phyloP scores from a whole-genome alignment of 148 eudicot genomes.

The Rhododendron henanense region DNA sequence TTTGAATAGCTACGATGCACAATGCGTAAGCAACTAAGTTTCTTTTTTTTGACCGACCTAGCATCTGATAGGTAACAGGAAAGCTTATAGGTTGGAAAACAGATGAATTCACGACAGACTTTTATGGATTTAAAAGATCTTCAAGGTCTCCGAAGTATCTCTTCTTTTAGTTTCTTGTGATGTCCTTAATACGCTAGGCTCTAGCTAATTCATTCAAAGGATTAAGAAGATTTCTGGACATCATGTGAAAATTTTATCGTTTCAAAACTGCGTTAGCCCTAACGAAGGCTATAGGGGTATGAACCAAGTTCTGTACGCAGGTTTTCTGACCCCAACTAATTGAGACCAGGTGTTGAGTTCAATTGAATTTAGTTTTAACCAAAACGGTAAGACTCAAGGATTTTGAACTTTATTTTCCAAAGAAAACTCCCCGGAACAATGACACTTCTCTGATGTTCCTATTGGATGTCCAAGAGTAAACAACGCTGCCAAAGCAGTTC shows the following conservation, averaged over 20 bases:
- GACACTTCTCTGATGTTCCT: background rate
- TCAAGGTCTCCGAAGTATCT: background rate
- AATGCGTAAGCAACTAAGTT: background rate
- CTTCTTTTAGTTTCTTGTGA: background rate
- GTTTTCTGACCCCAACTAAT: background rate
- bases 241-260: background rate
- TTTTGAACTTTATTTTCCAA: background rate
- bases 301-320: background rate
- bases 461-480: background rate
- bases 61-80: background rate
- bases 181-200: background rate
- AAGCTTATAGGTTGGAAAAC: background rate
- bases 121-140: background rate
- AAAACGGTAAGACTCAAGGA: background rate
- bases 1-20: background rate
- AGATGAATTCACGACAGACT: background rate
- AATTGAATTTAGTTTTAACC: background rate
- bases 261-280: background rate
- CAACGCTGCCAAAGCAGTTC: background rate
- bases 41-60: background rate
- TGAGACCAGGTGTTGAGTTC: background rate
- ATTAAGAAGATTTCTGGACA: background rate
- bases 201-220: background rate
- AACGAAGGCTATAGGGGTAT: background rate
- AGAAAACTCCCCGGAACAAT: background rate